Conservation (phyloP, 129 eudicot genomes). For the Flaveria ramosissima region DNA sequence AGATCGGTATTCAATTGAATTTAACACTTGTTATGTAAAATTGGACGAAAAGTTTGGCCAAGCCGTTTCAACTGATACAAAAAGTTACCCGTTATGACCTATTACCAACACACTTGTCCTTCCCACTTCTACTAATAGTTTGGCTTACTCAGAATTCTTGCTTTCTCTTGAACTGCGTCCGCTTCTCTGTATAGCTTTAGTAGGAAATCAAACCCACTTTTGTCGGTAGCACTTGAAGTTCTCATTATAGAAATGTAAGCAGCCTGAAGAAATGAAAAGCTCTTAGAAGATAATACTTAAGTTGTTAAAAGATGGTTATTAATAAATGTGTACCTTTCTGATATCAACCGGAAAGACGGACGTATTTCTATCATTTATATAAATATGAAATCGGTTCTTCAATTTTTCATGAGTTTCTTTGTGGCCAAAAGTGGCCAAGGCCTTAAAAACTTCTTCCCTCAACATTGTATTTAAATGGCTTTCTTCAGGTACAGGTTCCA, state of each 20-base stretch:
- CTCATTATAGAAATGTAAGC: slow-evolving; percentile 46
- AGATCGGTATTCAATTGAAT: no score
- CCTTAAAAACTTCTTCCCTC: slow-evolving; percentile 50
- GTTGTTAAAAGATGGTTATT: background rate
- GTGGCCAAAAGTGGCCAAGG: slow-evolving; percentile 50
- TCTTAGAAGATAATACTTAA: background rate
- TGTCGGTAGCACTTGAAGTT: slow-evolving; percentile 36
- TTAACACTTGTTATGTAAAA: background rate
- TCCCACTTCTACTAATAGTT: slow-evolving; percentile 18
- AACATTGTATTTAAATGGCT: slow-evolving; percentile 46
- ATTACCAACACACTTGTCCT: background rate
- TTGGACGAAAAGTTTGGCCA: background rate
- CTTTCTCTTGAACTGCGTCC: slow-evolving; percentile 46
- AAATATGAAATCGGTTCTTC: slow-evolving; percentile 46
- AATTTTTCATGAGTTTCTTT: slow-evolving; percentile 46
- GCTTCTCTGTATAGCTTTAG: slow-evolving; percentile 47
- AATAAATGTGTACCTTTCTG: slow-evolving; percentile 40
- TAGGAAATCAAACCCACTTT: slow-evolving; percentile 44
- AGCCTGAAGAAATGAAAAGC: slow-evolving; percentile 35
- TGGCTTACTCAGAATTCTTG: slow-evolving; percentile 49
- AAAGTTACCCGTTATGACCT: background rate
- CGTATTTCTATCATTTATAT: slow-evolving; percentile 37
- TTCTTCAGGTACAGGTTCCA: slow-evolving; percentile 48
- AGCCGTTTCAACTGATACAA: background rate
- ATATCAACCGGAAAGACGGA: slow-evolving; percentile 43